These are phyloP conservation scores for Periconia digitata DNA, from an alignment of 2,329 filamentous ascomycete genomes.

Conservation along the genomic window DNA sequence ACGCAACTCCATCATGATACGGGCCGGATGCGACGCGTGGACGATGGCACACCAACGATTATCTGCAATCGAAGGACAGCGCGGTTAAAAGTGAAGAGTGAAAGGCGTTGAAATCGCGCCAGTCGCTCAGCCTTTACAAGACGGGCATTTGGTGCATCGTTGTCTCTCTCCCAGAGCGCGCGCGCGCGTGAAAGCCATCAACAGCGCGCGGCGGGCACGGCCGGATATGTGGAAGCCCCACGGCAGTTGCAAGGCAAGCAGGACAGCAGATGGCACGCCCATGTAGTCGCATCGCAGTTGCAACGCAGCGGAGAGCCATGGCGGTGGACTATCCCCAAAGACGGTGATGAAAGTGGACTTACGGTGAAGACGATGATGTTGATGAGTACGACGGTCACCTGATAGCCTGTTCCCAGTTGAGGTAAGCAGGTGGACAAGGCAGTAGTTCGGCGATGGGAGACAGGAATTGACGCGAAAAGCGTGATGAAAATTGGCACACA, in stretches of 20 bases:
- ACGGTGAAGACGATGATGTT: neutral
- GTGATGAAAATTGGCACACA: neutral
- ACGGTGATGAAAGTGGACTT: neutral
- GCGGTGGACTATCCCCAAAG: no score
- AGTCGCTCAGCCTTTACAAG: constrained; percentile 22
- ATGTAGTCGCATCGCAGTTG: constrained; percentile 4
- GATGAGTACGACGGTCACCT: constrained; percentile 2
- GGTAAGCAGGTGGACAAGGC: neutral
- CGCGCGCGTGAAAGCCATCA: constrained; percentile 21
- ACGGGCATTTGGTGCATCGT: constrained; percentile 31
- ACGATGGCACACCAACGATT: neutral
- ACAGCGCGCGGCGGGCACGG: constrained; percentile 13
- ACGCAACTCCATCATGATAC: neutral
- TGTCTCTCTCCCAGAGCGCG: constrained; percentile 31
- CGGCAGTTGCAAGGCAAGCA: constrained; percentile 14
- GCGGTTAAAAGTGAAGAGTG: constrained; percentile 37
- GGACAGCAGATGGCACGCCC: constrained; percentile 13
- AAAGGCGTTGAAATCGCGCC: constrained; percentile 28
- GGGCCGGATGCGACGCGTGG: no score
- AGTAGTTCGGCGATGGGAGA: neutral
- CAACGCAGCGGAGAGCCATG: no score
- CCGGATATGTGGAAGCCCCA: constrained; percentile 15
- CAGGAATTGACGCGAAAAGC: neutral
- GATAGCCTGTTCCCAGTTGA: constrained; percentile 13
- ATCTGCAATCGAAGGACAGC: no score